phyloP scores from a whole-genome alignment of 2,329 filamentous ascomycete species.

The Sclerotinia nivalis region DNA sequence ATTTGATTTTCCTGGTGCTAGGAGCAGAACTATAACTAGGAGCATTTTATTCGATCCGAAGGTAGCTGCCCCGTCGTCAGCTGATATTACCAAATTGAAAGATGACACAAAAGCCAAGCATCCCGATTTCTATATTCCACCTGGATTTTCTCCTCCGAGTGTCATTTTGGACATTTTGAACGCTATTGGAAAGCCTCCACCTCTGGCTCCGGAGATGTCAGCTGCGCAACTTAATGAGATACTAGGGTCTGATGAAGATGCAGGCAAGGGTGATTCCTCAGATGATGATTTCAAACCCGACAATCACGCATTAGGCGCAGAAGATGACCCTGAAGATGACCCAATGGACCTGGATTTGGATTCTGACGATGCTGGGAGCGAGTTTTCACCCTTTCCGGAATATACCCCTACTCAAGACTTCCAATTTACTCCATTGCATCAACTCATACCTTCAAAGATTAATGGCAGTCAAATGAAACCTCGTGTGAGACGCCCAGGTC shows the following conservation, averaged over 20 bases:
- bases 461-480: background rate
- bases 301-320: background rate
- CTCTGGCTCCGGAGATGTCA: background rate
- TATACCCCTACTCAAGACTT: background rate
- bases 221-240: conserved; percentile 4
- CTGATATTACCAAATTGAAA: conserved; percentile 30
- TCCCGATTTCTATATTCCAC: conserved; percentile 37
- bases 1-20: conserved; percentile 16
- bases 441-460: background rate
- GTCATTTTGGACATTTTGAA: conserved; percentile 30
- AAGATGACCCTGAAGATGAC: conserved; percentile 11
- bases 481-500: background rate
- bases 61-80: background rate
- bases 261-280: background rate
- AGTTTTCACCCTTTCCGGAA: conserved; percentile 5
- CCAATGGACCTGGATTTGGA: conserved; percentile 12
- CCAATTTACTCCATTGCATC: background rate
- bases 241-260: conserved; percentile 11
- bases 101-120: conserved; percentile 29
- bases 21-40: conserved; percentile 15
- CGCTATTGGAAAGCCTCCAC: conserved; percentile 18
- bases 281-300: conserved; percentile 22
- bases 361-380: conserved; percentile 19
- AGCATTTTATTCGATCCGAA: conserved; percentile 17
- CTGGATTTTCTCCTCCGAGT: conserved; percentile 33